Conservation (phyloP, 306 rosid genomes). For the Nissolia schottii region DNA sequence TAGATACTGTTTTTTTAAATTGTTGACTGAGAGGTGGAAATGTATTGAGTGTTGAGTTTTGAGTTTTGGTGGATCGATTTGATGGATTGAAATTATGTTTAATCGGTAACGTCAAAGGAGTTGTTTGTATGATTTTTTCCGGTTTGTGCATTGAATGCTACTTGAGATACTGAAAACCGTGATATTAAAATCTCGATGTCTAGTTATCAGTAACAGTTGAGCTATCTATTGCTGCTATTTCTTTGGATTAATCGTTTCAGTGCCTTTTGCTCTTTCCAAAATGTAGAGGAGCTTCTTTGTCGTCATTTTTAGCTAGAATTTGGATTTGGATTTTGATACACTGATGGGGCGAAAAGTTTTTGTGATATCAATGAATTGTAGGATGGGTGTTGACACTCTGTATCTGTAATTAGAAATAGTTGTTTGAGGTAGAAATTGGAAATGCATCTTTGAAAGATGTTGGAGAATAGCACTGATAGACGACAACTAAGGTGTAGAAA, state of each 20-base stretch:
- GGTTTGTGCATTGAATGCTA: not conserved
- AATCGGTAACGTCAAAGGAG: not conserved
- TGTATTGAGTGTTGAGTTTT: not conserved
- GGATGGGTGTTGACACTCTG: not conserved
- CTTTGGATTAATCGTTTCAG: not conserved
- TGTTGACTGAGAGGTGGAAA: not conserved
- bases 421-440: not conserved
- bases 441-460: not conserved
- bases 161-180: not conserved
- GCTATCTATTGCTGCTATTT: not conserved
- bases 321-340: not conserved
- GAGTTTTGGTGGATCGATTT: constrained; percentile 10
- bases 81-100: not conserved
- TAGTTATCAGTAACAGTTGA: not conserved
- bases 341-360: not conserved
- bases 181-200: not conserved
- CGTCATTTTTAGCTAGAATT: not conserved
- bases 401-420: not conserved
- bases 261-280: not conserved
- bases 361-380: not conserved
- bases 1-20: not conserved
- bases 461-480: constrained; percentile 2
- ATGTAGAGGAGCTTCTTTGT: not conserved
- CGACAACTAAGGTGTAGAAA: not conserved
- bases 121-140: not conserved